These are phyloP conservation scores for Conringia planisiliqua DNA, from an alignment of 345 rosid species.

Conservation along the genomic window DNA sequence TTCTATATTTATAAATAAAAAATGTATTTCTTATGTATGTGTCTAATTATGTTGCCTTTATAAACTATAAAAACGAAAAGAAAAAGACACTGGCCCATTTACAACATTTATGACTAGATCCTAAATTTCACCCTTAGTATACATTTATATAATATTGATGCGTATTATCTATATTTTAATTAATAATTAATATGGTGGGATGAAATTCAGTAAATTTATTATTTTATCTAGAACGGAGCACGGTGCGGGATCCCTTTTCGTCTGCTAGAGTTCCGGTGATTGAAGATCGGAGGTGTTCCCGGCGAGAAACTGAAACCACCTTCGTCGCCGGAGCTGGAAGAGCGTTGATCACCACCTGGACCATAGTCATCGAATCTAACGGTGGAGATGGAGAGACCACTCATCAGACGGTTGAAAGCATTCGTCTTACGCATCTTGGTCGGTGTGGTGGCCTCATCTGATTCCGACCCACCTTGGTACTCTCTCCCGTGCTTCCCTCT, in stretches of 20 bases:
- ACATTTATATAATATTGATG: not conserved
- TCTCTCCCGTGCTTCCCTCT: constrained; percentile 52
- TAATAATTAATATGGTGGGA: constrained; percentile 15
- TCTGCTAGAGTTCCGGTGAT: constrained; percentile 63
- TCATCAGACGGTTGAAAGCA: constrained; percentile 60
- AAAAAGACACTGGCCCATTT: constrained; percentile 20
- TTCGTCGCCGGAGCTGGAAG: constrained; percentile 64
- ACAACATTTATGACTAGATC: constrained; percentile 35
- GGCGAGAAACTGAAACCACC: constrained; percentile 54
- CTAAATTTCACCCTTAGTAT: constrained; percentile 23
- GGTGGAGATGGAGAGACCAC: constrained; percentile 48
- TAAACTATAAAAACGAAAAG: not conserved
- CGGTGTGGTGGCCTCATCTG: constrained; percentile 72
- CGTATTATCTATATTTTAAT: constrained; percentile 7
- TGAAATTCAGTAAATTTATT: constrained; percentile 9
- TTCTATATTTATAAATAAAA: constrained; percentile 12
- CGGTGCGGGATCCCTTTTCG: constrained; percentile 91
- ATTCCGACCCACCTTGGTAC: constrained; percentile 57
- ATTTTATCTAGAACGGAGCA: constrained; percentile 51
- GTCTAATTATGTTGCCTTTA: constrained; percentile 17
- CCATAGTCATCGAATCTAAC: constrained; percentile 31
- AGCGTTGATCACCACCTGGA: constrained; percentile 32
- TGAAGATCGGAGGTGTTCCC: constrained; percentile 53
- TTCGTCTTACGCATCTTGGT: constrained; percentile 61
- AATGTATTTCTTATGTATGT: constrained; percentile 25